These are phyloP conservation scores for Leucogyrophana mollusca DNA, from an alignment of 768 basidiomycete genomes.

Conservation along the genomic window DNA sequence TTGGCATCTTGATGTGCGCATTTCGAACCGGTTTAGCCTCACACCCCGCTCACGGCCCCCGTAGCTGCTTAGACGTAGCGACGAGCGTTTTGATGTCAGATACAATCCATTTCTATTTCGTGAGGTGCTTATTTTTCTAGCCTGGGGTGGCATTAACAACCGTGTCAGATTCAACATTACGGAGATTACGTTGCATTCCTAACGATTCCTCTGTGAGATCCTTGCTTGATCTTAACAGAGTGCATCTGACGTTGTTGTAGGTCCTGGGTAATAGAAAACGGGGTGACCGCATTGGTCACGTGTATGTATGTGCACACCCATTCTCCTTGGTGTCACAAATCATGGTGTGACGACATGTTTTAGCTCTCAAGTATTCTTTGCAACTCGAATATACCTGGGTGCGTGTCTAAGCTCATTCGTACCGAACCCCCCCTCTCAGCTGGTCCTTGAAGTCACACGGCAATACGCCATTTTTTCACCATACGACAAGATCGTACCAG, in stretches of 20 bases:
- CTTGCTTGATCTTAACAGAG: neutral
- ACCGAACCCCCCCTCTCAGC: no score
- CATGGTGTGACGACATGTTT: no score
- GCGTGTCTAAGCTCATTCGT: neutral
- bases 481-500: neutral
- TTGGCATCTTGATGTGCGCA: no score
- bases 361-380: conserved; percentile 1
- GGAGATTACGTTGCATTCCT: neutral
- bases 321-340: no score
- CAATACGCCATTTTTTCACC: neutral
- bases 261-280: neutral
- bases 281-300: neutral
- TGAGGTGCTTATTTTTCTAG: neutral
- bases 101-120: conserved; percentile 4
- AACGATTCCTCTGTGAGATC: neutral
- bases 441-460: neutral
- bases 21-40: neutral
- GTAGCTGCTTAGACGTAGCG: conserved; percentile 15
- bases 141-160: neutral
- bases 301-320: neutral
- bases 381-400: conserved; percentile 3
- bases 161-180: neutral
- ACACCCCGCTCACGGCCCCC: conserved; percentile 8
- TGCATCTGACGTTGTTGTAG: neutral
- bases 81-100: conserved; percentile 14